Conservation (phyloP, 208 protist genomes). For the Acanthamoeba lenticulata region DNA sequence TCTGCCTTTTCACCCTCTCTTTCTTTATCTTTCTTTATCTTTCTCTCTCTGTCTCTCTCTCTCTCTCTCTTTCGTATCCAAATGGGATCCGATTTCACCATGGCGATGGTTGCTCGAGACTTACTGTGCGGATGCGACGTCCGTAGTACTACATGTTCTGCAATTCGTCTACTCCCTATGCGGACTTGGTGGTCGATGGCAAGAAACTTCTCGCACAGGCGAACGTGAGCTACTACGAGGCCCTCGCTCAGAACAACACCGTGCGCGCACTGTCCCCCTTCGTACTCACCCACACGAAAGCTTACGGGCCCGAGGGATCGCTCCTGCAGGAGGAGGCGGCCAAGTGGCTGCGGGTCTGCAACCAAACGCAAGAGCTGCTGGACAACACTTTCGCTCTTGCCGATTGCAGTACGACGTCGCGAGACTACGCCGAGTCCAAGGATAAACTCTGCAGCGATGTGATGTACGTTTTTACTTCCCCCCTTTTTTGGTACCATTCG, state of each 20-base stretch:
- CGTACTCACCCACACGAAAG: neutral
- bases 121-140: neutral
- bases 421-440: constrained; percentile 19
- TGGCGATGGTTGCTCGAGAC: neutral
- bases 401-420: neutral
- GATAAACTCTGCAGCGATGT: constrained; percentile 30
- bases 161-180: constrained; percentile 13
- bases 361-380: constrained; percentile 32
- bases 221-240: constrained; percentile 37
- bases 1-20: neutral
- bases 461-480: neutral
- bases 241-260: neutral
- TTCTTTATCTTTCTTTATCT: neutral
- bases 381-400: neutral
- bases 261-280: neutral
- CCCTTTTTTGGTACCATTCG: neutral
- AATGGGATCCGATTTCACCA: no score
- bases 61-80: no score
- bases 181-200: neutral
- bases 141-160: constrained; percentile 32
- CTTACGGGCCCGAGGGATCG: neutral
- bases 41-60: neutral
- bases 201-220: neutral
- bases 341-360: neutral
- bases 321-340: constrained; percentile 1